Percentiles rank a stretch among this genome's conserved stretches.
phyloP scores from a whole-genome alignment of 2,329 filamentous ascomycete genomes.

The Teratosphaeria zuluensis region DNA sequence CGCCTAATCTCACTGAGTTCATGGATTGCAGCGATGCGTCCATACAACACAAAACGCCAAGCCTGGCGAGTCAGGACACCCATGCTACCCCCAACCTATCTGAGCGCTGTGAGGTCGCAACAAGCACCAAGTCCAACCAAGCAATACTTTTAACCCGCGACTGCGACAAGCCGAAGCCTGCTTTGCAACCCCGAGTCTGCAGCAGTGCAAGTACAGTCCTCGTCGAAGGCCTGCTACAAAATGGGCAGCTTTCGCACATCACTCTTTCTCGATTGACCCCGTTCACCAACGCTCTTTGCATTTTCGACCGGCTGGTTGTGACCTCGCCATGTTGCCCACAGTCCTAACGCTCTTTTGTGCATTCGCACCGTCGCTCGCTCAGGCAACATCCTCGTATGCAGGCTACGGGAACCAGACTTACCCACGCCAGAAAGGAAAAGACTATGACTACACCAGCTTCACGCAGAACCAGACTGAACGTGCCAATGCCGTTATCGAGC shows the following conservation, averaged over 20 bases:
- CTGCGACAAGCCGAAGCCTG: background rate
- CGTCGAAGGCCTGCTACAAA: background rate
- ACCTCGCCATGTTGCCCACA: background rate
- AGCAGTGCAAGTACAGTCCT: background rate
- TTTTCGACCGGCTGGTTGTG: too few species aligned
- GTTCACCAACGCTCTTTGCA: background rate
- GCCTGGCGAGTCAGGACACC: background rate
- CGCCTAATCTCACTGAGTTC: background rate
- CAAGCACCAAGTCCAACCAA: background rate
- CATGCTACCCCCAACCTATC: background rate
- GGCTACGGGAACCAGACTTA: background rate
- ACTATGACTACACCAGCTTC: slow-evolving; percentile 3
- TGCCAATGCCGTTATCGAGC: background rate
- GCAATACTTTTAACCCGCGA: background rate
- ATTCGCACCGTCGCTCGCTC: background rate
- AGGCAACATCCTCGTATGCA: background rate
- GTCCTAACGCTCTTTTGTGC: background rate
- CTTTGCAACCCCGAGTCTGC: background rate
- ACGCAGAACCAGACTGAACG: background rate
- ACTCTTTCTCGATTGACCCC: background rate
- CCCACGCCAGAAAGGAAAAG: background rate
- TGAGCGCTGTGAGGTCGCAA: background rate
- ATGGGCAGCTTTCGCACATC: background rate
- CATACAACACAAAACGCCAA: background rate
- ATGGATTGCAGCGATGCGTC: background rate